A percentile compares a stretch with the other conserved stretches of the same genome.
These are phyloP conservation scores for Conoideocrella luteorostrata DNA, from an alignment of 2,329 filamentous ascomycete species.

Conservation along the genomic window DNA sequence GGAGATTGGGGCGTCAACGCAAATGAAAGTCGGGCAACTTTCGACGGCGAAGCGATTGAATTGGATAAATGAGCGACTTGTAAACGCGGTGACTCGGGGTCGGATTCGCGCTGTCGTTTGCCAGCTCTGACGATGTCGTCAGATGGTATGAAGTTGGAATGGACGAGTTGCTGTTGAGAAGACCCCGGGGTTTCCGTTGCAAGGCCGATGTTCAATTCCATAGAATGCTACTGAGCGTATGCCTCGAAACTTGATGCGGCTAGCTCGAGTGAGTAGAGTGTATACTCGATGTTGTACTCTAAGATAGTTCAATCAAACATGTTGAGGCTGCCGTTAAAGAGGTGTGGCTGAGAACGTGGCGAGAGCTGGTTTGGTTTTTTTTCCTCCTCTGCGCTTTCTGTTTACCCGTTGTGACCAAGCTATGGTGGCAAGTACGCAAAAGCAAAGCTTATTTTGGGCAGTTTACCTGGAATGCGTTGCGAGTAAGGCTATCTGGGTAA, in stretches of 20 bases:
- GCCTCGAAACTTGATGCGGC: constrained; percentile 7
- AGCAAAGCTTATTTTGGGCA: not conserved
- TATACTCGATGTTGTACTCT: constrained; percentile 9
- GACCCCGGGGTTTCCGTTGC: constrained; percentile 44
- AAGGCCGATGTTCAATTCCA: constrained; percentile 50
- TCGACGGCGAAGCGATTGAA: constrained; percentile 44
- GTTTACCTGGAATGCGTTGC: not conserved
- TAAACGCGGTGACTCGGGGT: constrained; percentile 33
- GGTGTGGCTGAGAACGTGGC: constrained; percentile 40
- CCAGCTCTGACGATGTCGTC: constrained; percentile 34
- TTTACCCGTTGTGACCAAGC: constrained; percentile 6
- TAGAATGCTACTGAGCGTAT: constrained; percentile 21
- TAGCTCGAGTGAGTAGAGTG: not conserved
- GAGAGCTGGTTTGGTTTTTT: constrained; percentile 28
- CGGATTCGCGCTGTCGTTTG: constrained; percentile 43
- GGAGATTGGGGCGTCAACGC: constrained; percentile 36
- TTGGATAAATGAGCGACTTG: constrained; percentile 22
- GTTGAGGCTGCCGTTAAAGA: constrained; percentile 27
- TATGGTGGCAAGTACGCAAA: not conserved
- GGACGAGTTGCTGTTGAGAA: constrained; percentile 26
- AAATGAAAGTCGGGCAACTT: constrained; percentile 45
- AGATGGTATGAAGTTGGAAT: constrained; percentile 29
- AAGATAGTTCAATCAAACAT: constrained; percentile 21
- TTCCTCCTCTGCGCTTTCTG: constrained; percentile 2
- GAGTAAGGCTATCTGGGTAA: not conserved